A percentile compares a stretch with the other conserved stretches of the same genome.
Evolutionary conservation across 2,329 filamentous ascomycete genomes (phyloP).

Genomic region (Ceratocystis papillata): DNA sequence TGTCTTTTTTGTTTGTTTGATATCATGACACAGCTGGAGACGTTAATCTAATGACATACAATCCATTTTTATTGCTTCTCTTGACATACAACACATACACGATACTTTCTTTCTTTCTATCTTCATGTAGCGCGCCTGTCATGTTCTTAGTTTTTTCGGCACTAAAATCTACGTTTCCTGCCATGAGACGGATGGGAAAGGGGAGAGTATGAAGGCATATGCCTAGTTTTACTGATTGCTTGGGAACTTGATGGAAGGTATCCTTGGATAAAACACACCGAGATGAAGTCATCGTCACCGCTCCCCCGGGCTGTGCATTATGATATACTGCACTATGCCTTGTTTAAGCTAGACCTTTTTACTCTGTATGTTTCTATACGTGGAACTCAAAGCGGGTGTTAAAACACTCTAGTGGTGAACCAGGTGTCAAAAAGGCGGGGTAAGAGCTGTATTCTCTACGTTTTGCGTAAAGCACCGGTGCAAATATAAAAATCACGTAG

Average conservation of each 20-base stretch:
- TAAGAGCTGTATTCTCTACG: neutral
- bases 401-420: too few relatives aligned
- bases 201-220: neutral
- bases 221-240: neutral
- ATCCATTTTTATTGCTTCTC: neutral
- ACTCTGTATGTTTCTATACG: neutral
- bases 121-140: neutral
- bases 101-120: neutral
- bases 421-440: neutral
- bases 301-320: neutral
- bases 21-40: slow-evolving; percentile 21
- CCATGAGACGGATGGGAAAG: neutral
- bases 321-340: neutral
- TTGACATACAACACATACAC: too few relatives aligned
- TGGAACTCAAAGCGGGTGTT: too few relatives aligned
- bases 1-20: slow-evolving; percentile 19
- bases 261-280: neutral
- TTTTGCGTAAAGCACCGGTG: neutral
- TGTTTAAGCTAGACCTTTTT: neutral
- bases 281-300: neutral
- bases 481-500: slow-evolving; percentile 5
- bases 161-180: too few relatives aligned
- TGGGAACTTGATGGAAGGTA: neutral
- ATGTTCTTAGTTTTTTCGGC: neutral
- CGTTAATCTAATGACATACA: slow-evolving; percentile 11